Conservation (phyloP, 2,329 filamentous ascomycete genomes). For the Penicillium sp. region DNA sequence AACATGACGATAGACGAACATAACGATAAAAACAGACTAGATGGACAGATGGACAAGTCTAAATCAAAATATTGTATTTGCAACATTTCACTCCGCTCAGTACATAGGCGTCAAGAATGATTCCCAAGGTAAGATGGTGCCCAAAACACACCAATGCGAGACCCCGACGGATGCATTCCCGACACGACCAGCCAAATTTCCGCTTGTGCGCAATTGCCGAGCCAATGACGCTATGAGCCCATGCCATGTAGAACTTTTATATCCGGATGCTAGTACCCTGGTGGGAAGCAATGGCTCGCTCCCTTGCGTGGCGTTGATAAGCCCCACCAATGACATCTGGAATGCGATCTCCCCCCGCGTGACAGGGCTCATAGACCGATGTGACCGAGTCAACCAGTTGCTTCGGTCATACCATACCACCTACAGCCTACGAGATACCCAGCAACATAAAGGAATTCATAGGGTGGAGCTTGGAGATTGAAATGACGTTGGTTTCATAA, state of each 20-base stretch:
- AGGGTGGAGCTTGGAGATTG: not conserved
- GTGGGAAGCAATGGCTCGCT: not conserved
- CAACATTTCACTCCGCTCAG: not conserved
- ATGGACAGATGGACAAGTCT: not conserved
- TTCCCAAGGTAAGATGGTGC: not conserved
- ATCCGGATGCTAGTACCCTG: not conserved
- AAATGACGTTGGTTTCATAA: not conserved
- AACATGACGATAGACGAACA: conserved; percentile 9
- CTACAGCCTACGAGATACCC: not conserved
- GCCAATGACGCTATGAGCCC: not conserved
- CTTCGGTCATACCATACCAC: not conserved
- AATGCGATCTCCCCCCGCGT: not conserved
- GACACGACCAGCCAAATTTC: not conserved
- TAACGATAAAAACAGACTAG: not conserved
- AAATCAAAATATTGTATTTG: not conserved
- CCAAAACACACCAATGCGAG: not conserved
- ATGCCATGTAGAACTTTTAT: not conserved
- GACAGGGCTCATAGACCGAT: not conserved
- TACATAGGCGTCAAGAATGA: not conserved
- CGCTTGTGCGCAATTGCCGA: conserved; percentile 3
- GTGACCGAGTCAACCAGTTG: not conserved
- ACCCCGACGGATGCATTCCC: not conserved
- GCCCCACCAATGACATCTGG: not conserved
- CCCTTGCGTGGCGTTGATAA: not conserved
- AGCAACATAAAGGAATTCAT: not conserved